Conservation (phyloP, 2,329 filamentous ascomycete species). For the Alternaria tenuissima region DNA sequence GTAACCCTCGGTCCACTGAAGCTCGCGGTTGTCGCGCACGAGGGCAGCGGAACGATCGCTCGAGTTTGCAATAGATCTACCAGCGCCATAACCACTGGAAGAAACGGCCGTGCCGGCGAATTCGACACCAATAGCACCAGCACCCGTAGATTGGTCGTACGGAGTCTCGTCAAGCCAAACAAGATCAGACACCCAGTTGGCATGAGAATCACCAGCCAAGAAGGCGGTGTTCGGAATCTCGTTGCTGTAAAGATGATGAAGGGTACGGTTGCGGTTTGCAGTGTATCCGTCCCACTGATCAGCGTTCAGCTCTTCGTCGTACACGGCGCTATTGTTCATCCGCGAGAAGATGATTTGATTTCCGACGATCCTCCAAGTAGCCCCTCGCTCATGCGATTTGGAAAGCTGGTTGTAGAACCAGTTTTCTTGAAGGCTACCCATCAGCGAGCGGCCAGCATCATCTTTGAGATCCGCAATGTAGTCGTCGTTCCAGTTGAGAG, state of each 20-base stretch:
- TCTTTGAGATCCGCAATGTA: constrained; percentile 69
- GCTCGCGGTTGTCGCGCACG: constrained; percentile 62
- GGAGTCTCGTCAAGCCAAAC: constrained; percentile 51
- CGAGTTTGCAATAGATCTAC: constrained; percentile 45
- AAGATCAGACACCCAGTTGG: constrained; percentile 62
- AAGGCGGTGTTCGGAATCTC: constrained; percentile 75
- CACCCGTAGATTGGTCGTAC: constrained; percentile 50
- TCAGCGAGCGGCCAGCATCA: constrained; percentile 71
- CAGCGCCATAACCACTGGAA: constrained; percentile 58
- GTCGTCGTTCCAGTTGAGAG: constrained; percentile 59
- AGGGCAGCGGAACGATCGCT: constrained; percentile 56
- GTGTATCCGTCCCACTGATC: constrained; percentile 71
- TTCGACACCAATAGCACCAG: constrained; percentile 54
- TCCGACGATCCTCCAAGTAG: constrained; percentile 73
- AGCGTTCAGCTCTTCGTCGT: constrained; percentile 51
- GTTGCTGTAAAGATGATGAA: constrained; percentile 70
- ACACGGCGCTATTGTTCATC: constrained; percentile 37
- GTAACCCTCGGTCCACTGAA: constrained; percentile 76
- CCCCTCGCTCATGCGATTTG: constrained; percentile 65
- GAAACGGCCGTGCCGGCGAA: constrained; percentile 71
- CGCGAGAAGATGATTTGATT: constrained; percentile 64
- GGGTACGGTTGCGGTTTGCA: constrained; percentile 73
- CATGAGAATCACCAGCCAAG: constrained; percentile 73
- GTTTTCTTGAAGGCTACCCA: constrained; percentile 75
- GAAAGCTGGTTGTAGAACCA: constrained; percentile 64